Base-by-base conservation (phyloP, 257 asterid genomes). In the Jacaranda copaia region DNA sequence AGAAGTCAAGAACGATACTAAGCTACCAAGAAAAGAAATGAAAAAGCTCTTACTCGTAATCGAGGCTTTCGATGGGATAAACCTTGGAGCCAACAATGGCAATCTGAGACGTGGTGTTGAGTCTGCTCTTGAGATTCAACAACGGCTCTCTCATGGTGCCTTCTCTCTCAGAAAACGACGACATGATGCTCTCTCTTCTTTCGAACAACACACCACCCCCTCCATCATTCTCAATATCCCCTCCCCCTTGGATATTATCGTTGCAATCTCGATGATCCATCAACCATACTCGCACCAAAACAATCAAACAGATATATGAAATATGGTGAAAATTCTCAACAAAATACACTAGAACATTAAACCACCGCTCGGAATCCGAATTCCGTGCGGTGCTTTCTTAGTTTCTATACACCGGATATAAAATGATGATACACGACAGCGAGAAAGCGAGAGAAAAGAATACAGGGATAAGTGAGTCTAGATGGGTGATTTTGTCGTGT, bases 21-120 rank as follows among this genome's bases (percentile, higher is more conserved):
- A 58, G 79, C 82, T 16, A 79, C 73, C n/a, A 80, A 73, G 70
- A 77, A 84, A 6, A 6, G 3, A 42, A n/a, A 14, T 1, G 7
- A n/a, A 51, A 61, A 18, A 1, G n/a, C 5, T 16, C 88, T 12
- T 88, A 94, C 97, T 94, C 98, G 83, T 94, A 92, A 80, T 94
- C 98, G 48, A 94, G 96, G 86, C 97, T 94, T 72, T 92, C 97
- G 51, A 92, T 86, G 19, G 96, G 89, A 77, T 85, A 90, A 84
- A 86, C 83, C 77, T 89, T 91, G 76, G 95, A 87, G 58, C 97
- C 95, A 77, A 92, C 81, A 71, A 90, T 86, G 55, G 96, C 97
- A 72, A 94, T 83, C 93, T 94, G 98, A 66, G 99, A 94, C 55
- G 98, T 90, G 39, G 79, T 85, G 79, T 94, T 92, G 76, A 88